Conservation (phyloP, 2,329 filamentous ascomycete genomes). For the Neospermospora avenae region DNA sequence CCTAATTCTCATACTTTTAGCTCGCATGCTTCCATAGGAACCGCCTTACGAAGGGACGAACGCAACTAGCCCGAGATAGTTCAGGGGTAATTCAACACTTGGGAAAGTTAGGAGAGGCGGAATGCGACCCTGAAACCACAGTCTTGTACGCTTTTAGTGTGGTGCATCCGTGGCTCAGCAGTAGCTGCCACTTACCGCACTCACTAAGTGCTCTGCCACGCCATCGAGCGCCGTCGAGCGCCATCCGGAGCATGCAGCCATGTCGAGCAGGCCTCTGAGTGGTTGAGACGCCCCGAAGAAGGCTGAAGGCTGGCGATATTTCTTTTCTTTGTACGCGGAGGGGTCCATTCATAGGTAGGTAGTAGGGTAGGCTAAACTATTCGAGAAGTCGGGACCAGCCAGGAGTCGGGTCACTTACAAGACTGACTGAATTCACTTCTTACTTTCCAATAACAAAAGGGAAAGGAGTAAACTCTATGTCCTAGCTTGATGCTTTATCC, state of each 20-base stretch:
- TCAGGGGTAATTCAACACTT: background rate
- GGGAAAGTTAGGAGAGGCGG: background rate
- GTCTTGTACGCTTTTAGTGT: slow-evolving; percentile 3
- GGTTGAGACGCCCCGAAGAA: background rate
- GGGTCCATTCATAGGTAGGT: too few relatives aligned
- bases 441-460: background rate
- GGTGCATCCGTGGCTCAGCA: background rate
- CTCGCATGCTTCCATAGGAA: background rate
- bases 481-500: background rate
- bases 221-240: background rate
- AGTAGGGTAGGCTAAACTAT: background rate
- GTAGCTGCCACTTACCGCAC: background rate
- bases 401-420: background rate
- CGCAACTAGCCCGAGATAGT: slow-evolving; percentile 1
- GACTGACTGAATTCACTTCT: background rate
- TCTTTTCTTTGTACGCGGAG: too few relatives aligned
- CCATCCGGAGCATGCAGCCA: background rate
- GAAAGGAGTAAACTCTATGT: background rate
- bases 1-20: too few relatives aligned
- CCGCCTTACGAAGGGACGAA: background rate
- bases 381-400: background rate
- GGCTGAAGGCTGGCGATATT: too few relatives aligned
- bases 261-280: background rate
- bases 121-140: background rate
- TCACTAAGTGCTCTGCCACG: background rate